Evolutionary conservation across 2,329 filamentous ascomycete genomes (phyloP), one percentile per base, ranked within the genome.

Genomic region (Nigrospora oryzae): DNA sequence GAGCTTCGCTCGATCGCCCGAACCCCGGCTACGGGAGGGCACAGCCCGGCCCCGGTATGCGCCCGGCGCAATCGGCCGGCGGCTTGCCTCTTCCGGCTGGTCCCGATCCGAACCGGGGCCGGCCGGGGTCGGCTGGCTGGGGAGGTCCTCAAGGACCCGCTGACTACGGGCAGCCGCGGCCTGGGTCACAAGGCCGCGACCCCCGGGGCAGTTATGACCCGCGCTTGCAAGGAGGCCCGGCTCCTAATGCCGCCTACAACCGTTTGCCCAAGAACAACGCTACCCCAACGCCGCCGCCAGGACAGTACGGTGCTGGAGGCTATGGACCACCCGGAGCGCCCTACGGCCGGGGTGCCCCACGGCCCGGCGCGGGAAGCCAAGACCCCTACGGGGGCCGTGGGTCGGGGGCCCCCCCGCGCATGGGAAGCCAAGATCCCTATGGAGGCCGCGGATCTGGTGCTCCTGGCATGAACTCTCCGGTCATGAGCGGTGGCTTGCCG

Each of bases 1-100:
- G 75, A 6, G 65, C 74, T 23, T 69, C 71, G 11, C 69, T 73
- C 4, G 72, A 75, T 48, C 70, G 71, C 3, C 70, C 75, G 1
- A 62, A 65, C 43, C 71, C 73, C 51, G 69, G 75, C 1, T 79
- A 79, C 53, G 73, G 71, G 51, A 74, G 64, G 56, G 69, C 57
- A 28, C 60, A 56, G 17, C 54, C 56, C 35, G 58, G 61, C 17
- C 57, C 61, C 39, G 51, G 48, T 4, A 60, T 75, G 51, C 66
- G 68, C 8, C 56, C 58, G 31, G 68, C 71, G 3, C 66, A 74
- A 40, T 71, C 72, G 3, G 64, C 65, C 44, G 67, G 68, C 16
- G 73, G 70, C 52, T 62, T 77, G 42, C 65, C 54, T 38, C 50
- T 73, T 14, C 60, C 65, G n/a, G 61, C 60, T 34, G 64, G 66